These are phyloP conservation scores for Kwoniella bestiolae DNA, from an alignment of 768 basidiomycete species.

Conservation along the genomic window DNA sequence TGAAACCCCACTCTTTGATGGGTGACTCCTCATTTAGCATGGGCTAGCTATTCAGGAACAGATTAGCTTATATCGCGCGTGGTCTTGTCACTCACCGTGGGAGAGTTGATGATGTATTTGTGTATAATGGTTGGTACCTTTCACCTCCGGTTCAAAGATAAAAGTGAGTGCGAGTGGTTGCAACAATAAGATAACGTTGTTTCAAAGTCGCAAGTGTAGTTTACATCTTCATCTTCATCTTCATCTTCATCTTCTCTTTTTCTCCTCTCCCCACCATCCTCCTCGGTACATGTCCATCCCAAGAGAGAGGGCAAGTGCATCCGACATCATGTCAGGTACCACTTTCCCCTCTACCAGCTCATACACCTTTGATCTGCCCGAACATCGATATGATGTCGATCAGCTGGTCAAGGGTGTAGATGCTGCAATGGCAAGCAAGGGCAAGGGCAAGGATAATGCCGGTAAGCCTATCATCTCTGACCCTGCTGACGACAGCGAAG, in stretches of 20 bases:
- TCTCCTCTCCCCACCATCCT: neutral
- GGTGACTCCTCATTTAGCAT: too few species aligned
- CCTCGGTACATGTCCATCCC: too few species aligned
- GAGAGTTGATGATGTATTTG: constrained; percentile 15
- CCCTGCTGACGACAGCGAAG: neutral
- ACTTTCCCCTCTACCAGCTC: constrained; percentile 24
- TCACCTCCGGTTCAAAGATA: neutral
- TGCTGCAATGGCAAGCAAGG: constrained; percentile 4
- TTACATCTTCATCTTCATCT: neutral
- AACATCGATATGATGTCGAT: constrained; percentile 16
- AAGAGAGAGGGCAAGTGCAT: too few species aligned
- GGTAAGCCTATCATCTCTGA: neutral
- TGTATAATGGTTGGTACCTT: too few species aligned
- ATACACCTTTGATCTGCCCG: constrained; percentile 9
- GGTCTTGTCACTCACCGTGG: constrained; percentile 2
- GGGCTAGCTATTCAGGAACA: constrained; percentile 8
- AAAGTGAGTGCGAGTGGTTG: too few species aligned
- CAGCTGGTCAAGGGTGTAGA: constrained; percentile 24
- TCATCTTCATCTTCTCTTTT: neutral
- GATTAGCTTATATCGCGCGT: neutral
- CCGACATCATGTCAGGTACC: constrained; percentile 11
- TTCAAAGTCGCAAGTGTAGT: neutral
- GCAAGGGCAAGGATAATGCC: neutral
- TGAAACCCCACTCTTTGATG: too few species aligned
- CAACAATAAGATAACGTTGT: too few species aligned